These are phyloP conservation scores for Tolypocladium sp. DNA, from an alignment of 2,329 filamentous ascomycete species.

Conservation along the genomic window DNA sequence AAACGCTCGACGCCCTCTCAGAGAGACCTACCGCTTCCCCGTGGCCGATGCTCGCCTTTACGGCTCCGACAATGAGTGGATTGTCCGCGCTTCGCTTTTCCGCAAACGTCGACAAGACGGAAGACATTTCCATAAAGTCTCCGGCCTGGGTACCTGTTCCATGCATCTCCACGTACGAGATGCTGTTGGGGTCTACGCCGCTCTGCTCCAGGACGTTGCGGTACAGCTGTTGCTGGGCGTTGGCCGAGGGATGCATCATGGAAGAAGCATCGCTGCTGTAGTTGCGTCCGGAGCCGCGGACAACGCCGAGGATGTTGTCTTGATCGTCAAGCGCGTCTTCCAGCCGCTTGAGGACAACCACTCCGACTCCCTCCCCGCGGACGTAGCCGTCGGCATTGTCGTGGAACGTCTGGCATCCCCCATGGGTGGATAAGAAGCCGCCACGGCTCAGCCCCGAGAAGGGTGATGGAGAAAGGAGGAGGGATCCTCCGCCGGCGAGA, in stretches of 20 bases:
- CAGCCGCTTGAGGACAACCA: slow-evolving; percentile 68
- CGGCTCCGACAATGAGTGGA: slow-evolving; percentile 53
- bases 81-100: slow-evolving; percentile 30
- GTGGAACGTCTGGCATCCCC: slow-evolving; percentile 62
- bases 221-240: slow-evolving; percentile 32
- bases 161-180: slow-evolving; percentile 86
- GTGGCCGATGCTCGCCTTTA: slow-evolving; percentile 60
- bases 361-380: slow-evolving; percentile 66
- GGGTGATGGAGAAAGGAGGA: slow-evolving; percentile 22
- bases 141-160: slow-evolving; percentile 86
- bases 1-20: too few relatives aligned
- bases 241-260: slow-evolving; percentile 24
- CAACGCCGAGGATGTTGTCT: slow-evolving; percentile 68
- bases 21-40: slow-evolving; percentile 53
- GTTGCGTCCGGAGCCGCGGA: slow-evolving; percentile 40
- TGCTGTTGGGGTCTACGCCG: slow-evolving; percentile 64
- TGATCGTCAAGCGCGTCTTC: slow-evolving; percentile 69
- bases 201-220: too few relatives aligned
- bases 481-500: slow-evolving; percentile 54
- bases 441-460: slow-evolving; percentile 67
- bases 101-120: slow-evolving; percentile 53
- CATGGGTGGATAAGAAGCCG: slow-evolving; percentile 58
- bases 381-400: slow-evolving; percentile 76
- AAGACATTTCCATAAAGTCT: slow-evolving; percentile 75
- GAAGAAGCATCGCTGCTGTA: too few relatives aligned